Conservation (phyloP, 2,329 filamentous ascomycete genomes). For the Sporothrix euskadiensis region DNA sequence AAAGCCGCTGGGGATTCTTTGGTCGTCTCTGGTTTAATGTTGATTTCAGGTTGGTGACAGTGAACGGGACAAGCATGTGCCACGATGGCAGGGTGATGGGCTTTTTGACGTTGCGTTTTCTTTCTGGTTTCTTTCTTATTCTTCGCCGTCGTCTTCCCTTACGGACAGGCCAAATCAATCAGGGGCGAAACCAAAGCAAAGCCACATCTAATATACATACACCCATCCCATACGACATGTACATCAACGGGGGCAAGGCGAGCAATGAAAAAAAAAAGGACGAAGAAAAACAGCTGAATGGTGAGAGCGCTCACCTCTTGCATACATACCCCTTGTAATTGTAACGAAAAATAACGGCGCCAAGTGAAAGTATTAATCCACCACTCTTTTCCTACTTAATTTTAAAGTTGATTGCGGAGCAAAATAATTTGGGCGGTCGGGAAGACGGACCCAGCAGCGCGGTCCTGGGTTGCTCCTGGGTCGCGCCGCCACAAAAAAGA, state of each 20-base stretch:
- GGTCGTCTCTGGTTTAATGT: background rate
- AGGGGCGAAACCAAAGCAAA: background rate
- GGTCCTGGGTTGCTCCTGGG: constrained; percentile 24
- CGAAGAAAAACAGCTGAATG: too few species aligned
- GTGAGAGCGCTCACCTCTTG: background rate
- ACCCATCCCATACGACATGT: background rate
- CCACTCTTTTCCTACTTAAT: background rate
- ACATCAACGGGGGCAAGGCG: background rate
- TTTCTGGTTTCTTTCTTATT: background rate
- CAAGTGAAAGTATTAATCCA: background rate
- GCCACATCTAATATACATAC: background rate
- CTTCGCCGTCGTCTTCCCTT: background rate
- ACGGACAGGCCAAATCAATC: background rate
- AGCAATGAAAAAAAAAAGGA: background rate
- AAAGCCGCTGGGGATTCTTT: background rate
- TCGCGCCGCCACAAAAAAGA: background rate
- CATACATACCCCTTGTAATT: background rate
- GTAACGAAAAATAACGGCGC: background rate
- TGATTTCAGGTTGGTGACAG: background rate
- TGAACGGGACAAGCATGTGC: background rate
- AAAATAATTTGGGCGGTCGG: background rate
- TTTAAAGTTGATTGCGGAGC: background rate
- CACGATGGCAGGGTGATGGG: background rate
- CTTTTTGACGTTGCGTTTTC: background rate
- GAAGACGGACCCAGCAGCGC: constrained; percentile 27